Evolutionary conservation across 805 yeast genomes (phyloP).

Genomic region (Cyberlindnera petersonii): DNA sequence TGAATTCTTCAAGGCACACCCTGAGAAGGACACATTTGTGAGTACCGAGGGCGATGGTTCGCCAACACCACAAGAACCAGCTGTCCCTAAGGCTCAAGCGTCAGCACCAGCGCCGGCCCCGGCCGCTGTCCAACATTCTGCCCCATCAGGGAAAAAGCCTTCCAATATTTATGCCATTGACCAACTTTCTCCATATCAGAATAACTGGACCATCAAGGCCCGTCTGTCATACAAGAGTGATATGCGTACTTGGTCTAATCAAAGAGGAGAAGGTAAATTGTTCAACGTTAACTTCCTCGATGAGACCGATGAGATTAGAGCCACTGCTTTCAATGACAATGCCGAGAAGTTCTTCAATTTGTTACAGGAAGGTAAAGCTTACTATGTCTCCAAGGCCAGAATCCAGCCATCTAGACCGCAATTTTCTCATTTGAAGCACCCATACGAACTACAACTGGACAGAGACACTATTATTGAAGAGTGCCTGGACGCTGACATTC

Average conservation of each 20-base stretch:
- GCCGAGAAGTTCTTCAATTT: conserved; percentile 76
- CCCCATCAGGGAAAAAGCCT: conserved; percentile 22
- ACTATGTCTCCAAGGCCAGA: conserved; percentile 76
- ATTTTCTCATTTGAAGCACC: conserved; percentile 79
- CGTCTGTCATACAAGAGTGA: conserved; percentile 87
- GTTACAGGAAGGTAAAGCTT: conserved; percentile 85
- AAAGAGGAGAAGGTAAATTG: conserved; percentile 83
- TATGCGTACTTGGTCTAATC: conserved; percentile 81
- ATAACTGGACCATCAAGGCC: conserved; percentile 88
- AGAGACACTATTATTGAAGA: conserved; percentile 73
- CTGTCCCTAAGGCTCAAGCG: conserved; percentile 13
- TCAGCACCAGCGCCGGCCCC: conserved; percentile 12
- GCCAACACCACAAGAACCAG: conserved; percentile 20
- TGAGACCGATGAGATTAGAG: conserved; percentile 93
- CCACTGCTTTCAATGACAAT: conserved; percentile 86
- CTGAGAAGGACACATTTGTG: conserved; percentile 42
- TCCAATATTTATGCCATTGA: conserved; percentile 69
- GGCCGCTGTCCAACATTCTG: conserved; percentile 14
- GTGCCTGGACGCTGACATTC: conserved; percentile 64
- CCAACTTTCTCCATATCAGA: conserved; percentile 86
- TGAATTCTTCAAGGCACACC: conserved; percentile 54
- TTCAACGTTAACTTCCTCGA: conserved; percentile 86
- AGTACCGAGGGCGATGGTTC: conserved; percentile 22
- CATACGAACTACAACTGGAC: conserved; percentile 81
- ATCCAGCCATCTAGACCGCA: conserved; percentile 82